phyloP scores from a whole-genome alignment of 352 stramenopile species.

The Phytophthora megakarya region DNA sequence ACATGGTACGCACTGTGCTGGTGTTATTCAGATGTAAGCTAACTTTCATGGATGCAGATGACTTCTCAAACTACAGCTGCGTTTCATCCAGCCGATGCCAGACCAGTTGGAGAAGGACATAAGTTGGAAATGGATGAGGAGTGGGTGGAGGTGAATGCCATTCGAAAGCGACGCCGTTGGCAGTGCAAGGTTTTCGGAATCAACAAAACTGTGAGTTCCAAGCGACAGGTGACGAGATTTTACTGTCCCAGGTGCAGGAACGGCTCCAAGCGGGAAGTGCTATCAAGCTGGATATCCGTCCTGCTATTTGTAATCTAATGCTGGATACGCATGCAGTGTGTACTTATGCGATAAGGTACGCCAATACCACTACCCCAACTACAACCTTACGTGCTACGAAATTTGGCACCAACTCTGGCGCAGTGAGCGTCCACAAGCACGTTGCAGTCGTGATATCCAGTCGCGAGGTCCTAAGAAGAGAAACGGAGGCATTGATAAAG shows the following conservation, averaged over 20 bases:
- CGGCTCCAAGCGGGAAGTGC: conserved; percentile 5
- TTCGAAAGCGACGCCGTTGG: conserved; percentile 1
- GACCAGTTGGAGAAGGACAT: too few relatives aligned
- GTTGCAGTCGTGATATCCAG: neutral
- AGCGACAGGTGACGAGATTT: conserved; percentile 9
- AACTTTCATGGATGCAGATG: too few relatives aligned
- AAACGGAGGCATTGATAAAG: neutral
- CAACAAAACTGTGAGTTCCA: neutral
- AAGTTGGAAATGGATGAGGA: conserved; percentile 7
- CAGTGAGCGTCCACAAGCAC: neutral
- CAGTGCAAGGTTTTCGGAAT: conserved; percentile 10
- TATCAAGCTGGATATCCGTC: neutral
- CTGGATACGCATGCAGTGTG: neutral
- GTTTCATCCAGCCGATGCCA: too few relatives aligned
- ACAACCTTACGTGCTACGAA: neutral
- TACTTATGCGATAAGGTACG: neutral
- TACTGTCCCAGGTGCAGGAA: conserved; percentile 4
- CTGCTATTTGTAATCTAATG: neutral
- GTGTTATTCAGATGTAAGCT: too few relatives aligned
- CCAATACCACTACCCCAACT: neutral
- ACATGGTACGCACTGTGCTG: too few relatives aligned
- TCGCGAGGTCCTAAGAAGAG: neutral
- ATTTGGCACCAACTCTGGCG: conserved; percentile 7
- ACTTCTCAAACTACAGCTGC: too few relatives aligned
- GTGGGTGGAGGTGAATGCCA: conserved; percentile 9